phyloP scores from a whole-genome alignment of 2,329 filamentous ascomycete species.

The Byssoonygena ceratinophila region DNA sequence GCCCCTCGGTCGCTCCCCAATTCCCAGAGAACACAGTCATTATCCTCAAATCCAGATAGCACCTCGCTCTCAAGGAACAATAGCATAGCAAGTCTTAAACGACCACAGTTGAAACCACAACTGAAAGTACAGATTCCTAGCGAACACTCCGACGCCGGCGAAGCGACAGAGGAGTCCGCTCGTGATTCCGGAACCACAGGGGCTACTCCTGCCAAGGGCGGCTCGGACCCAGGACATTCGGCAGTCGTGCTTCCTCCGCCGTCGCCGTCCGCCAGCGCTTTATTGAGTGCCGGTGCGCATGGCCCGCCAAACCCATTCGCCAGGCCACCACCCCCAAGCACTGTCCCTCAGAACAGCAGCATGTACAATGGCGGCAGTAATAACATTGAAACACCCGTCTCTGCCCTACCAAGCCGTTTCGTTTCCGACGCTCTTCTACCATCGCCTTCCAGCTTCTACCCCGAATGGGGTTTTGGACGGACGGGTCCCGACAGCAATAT shows the following conservation, averaged over 20 bases:
- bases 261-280: slow-evolving; percentile 73
- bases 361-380: slow-evolving; percentile 32
- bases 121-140: slow-evolving; percentile 93
- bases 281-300: slow-evolving; percentile 80
- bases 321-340: slow-evolving; percentile 62
- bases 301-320: slow-evolving; percentile 95
- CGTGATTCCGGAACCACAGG: slow-evolving; percentile 47
- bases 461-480: slow-evolving; percentile 68
- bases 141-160: slow-evolving; percentile 66
- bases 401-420: slow-evolving; percentile 82
- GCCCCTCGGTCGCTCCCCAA: slow-evolving; percentile 39
- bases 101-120: no score
- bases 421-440: slow-evolving; percentile 78
- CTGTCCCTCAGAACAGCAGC: slow-evolving; percentile 31
- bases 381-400: slow-evolving; percentile 68
- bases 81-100: slow-evolving; percentile 59
- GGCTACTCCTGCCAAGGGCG: slow-evolving; percentile 47
- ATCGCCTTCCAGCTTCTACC: slow-evolving; percentile 84
- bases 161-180: slow-evolving; percentile 60
- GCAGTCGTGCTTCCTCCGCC: slow-evolving; percentile 81
- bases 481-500: slow-evolving; percentile 64
- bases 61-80: slow-evolving; percentile 68
- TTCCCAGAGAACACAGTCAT: slow-evolving; percentile 40
- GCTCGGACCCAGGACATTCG: slow-evolving; percentile 48
- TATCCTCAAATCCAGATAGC: slow-evolving; percentile 58